Conservation (phyloP, 345 rosid genomes). For the Salix suchowensis region DNA sequence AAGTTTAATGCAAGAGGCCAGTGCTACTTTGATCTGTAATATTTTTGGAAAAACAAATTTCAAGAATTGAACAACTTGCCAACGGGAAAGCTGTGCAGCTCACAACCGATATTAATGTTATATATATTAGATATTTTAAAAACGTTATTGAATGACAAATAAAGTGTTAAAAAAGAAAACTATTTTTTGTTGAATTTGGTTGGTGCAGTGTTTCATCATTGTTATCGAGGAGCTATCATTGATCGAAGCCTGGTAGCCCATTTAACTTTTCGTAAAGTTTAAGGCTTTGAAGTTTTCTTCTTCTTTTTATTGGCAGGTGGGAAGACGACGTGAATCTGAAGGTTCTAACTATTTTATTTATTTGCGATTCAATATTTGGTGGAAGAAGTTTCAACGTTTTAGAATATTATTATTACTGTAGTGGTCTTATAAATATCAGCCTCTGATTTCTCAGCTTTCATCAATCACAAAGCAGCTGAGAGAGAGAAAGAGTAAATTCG, state of each 20-base stretch:
- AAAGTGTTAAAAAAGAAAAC: not conserved
- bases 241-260: not conserved
- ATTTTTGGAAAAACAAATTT: not conserved
- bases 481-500: conserved; percentile 10
- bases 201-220: conserved; percentile 29
- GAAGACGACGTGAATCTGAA: conserved; percentile 11
- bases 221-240: conserved; percentile 36
- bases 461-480: conserved; percentile 14
- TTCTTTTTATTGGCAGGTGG: not conserved
- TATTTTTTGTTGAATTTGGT: not conserved
- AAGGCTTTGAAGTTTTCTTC: conserved; percentile 25
- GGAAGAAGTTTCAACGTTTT: conserved; percentile 22
- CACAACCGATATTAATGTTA: too few species aligned
- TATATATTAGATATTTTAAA: too few species aligned
- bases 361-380: conserved; percentile 17
- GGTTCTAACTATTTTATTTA: not conserved
- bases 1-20: not conserved
- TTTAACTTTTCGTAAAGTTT: conserved; percentile 37
- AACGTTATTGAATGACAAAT: too few species aligned
- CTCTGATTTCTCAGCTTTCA: conserved; percentile 15
- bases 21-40: not conserved
- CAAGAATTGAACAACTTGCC: too few species aligned
- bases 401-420: not conserved
- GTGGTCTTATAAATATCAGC: conserved; percentile 35
- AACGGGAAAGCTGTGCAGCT: too few species aligned